phyloP scores from a whole-genome alignment of 2,329 filamentous ascomycete genomes.

The Lomentospora prolificans region DNA sequence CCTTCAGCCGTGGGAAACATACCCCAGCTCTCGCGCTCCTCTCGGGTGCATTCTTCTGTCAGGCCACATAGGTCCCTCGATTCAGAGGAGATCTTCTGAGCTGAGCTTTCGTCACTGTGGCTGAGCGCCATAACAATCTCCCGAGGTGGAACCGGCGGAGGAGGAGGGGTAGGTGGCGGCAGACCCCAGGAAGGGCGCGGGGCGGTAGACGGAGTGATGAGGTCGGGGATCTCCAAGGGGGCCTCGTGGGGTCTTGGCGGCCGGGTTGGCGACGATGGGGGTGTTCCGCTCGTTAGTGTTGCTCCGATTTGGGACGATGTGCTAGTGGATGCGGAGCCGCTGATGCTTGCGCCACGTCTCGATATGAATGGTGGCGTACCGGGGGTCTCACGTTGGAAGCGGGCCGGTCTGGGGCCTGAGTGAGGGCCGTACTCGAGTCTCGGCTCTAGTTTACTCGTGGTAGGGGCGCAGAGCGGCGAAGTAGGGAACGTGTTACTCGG shows the following conservation, averaged over 20 bases:
- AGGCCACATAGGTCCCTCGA: slow-evolving; percentile 20
- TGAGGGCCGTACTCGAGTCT: slow-evolving; percentile 18
- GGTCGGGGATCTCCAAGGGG: slow-evolving; percentile 26
- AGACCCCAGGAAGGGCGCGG: not conserved
- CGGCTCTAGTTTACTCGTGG: slow-evolving; percentile 25
- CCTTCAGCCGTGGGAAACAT: slow-evolving; percentile 18
- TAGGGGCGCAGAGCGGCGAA: slow-evolving; percentile 27
- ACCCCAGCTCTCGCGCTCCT: slow-evolving; percentile 24
- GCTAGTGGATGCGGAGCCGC: not conserved
- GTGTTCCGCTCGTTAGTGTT: slow-evolving; percentile 10
- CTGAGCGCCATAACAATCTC: slow-evolving; percentile 12
- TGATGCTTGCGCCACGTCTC: too few relatives aligned
- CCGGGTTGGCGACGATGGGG: slow-evolving; percentile 22
- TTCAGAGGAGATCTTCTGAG: slow-evolving; percentile 15
- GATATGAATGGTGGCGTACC: too few relatives aligned
- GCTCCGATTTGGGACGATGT: not conserved
- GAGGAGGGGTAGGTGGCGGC: not conserved
- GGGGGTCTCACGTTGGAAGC: slow-evolving; percentile 12
- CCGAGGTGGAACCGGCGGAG: not conserved
- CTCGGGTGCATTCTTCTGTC: slow-evolving; percentile 21
- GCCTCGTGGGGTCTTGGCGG: slow-evolving; percentile 25
- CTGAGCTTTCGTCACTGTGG: slow-evolving; percentile 10
- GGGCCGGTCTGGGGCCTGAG: slow-evolving; percentile 1
- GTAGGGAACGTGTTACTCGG: slow-evolving; percentile 21
- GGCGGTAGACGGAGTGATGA: slow-evolving; percentile 15